Evolutionary conservation across 192 early-diverging fungal genomes (phyloP), one percentile per base, ranked within the genome.

Genomic region (Backusella tuberculispora): DNA sequence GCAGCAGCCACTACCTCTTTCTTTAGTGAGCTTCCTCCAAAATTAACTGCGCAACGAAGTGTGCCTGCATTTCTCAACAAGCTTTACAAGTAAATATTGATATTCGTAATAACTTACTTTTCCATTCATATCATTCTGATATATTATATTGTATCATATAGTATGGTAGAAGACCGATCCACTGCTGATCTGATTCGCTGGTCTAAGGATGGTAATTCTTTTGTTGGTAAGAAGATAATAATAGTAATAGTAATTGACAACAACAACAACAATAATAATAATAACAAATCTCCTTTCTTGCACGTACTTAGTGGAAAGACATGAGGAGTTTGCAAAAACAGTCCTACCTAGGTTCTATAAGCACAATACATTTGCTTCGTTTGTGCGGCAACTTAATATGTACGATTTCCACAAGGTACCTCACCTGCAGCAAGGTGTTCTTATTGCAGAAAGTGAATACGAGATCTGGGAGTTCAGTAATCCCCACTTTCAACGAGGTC

Each of bases 391-490:
- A 76, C 85, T 97, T 12, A 97, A 97, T 78, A 92, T 96, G 92
- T 97, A 99, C 76, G 98, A 95, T 14, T 99, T 99, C 75, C 96
- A 96, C 83, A 99, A 99, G 71, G 89, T 98, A 14, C 96, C 95
- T n/a, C 94, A 97, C 78, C 77, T 97, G 14, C 93, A 95, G 71
- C 93, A 96, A 64, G 97, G 97, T 38, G 93, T 95, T 2, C 85
- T 98, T 41, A 85, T 90, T 5, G 81, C 92, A 5, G 93, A 94
- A 19, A 87, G 85, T 1, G 87, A 88, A 29, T 87, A 93, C 0
- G 97, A 99, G 79, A 85, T 88, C 66, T 96, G 92, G 93, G 96
- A 98, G 82, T 99, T 99, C 81, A 89, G 85, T 67, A 96, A 99
- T 76, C 88, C 88, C 0, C 89, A 97, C 74, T 99, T 99, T 76